phyloP scores from a whole-genome alignment of 208 protist genomes.

The Balamuthia mandrillaris region DNA sequence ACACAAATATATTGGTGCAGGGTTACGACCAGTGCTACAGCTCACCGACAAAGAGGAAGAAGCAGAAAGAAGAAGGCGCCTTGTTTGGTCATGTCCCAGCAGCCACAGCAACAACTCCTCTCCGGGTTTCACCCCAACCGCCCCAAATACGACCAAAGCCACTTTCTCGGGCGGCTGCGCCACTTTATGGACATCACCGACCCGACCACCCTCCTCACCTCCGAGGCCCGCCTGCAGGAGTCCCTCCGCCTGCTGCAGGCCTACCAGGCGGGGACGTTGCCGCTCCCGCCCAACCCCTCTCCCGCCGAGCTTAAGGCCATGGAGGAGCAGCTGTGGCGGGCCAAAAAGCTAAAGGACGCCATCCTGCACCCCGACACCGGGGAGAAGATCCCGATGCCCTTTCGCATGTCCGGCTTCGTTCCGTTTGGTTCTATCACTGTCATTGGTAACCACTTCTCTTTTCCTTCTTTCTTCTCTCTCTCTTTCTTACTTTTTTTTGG shows the following conservation, averaged over 20 bases:
- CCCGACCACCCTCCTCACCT: conserved; percentile 61
- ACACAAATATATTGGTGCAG: too few species aligned
- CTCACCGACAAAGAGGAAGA: too few species aligned
- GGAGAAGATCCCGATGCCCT: conserved; percentile 79
- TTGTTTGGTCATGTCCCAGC: too few species aligned
- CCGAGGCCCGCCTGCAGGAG: conserved; percentile 71
- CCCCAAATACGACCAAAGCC: conserved; percentile 79
- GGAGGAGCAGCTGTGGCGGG: conserved; percentile 78
- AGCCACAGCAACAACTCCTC: too few species aligned
- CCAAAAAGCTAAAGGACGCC: conserved; percentile 57
- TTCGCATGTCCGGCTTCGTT: conserved; percentile 85
- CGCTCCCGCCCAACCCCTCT: neutral
- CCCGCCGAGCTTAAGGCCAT: neutral
- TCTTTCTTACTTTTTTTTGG: too few species aligned
- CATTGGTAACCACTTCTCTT: too few species aligned
- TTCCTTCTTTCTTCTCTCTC: too few species aligned
- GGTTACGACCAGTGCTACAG: too few species aligned
- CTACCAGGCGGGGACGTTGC: conserved; percentile 32
- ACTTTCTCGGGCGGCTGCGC: conserved; percentile 72
- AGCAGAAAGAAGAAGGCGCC: too few species aligned
- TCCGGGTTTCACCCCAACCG: too few species aligned
- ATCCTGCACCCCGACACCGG: conserved; percentile 81
- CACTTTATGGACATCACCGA: conserved; percentile 83
- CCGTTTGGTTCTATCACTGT: conserved; percentile 84
- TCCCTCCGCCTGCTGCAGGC: too few species aligned